Evolutionary conservation across 352 stramenopile genomes (phyloP).

Genomic region (Blastocystis hominis): DNA sequence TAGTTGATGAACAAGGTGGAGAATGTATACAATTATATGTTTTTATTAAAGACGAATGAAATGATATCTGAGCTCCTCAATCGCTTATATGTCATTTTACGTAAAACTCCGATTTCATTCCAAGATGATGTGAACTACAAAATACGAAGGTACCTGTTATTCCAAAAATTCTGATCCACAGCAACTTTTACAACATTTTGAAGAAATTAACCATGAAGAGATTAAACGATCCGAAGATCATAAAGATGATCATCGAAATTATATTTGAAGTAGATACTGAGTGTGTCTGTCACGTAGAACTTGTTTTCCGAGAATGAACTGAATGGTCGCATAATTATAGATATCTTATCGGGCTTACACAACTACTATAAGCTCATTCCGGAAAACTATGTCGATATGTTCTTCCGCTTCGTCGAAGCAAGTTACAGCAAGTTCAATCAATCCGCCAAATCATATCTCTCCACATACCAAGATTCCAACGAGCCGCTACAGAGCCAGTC

Average conservation of each 20-base stretch:
- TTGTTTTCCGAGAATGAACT: conserved; percentile 28
- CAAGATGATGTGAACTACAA: conserved; percentile 33
- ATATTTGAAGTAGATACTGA: not conserved
- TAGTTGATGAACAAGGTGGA: conserved; percentile 46
- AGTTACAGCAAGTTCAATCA: not conserved
- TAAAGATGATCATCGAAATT: not conserved
- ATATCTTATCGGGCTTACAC: not conserved
- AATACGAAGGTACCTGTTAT: not conserved
- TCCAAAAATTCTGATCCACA: not conserved
- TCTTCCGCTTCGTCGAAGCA: not conserved
- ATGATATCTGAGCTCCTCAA: conserved; percentile 10
- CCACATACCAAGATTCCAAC: not conserved
- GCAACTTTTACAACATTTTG: conserved; percentile 33
- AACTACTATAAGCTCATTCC: not conserved
- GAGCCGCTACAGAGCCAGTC: not conserved
- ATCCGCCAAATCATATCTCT: not conserved
- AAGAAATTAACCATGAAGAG: conserved; percentile 32
- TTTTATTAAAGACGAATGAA: conserved; percentile 14
- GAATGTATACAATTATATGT: conserved; percentile 49
- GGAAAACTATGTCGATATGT: not conserved
- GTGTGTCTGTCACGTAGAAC: not conserved
- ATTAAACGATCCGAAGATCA: not conserved
- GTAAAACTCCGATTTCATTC: not conserved
- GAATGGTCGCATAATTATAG: conserved; percentile 14
- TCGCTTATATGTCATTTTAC: not conserved